Evolutionary conservation across 2,329 filamentous ascomycete species (phyloP).

Genomic region (Fusarium sp.): DNA sequence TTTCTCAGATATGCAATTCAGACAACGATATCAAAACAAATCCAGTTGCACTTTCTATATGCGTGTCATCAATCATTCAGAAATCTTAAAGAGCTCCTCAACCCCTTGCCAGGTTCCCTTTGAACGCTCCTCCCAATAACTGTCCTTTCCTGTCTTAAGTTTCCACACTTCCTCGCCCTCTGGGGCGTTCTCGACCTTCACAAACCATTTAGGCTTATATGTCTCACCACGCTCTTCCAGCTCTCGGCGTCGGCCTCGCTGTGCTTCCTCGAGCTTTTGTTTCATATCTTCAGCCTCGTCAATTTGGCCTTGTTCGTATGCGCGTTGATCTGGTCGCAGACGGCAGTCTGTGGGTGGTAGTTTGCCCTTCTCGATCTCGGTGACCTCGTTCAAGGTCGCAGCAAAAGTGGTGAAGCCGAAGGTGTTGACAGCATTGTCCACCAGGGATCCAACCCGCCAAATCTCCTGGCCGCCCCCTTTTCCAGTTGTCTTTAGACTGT

Average conservation of each 20-base stretch:
- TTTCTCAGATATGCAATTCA: constrained; percentile 1
- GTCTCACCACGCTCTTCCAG: constrained; percentile 80
- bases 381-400: constrained; percentile 88
- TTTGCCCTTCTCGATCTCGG: constrained; percentile 77
- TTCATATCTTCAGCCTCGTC: constrained; percentile 89
- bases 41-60: constrained; percentile 28
- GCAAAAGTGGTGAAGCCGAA: constrained; percentile 93
- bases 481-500: constrained; percentile 74
- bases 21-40: constrained; percentile 30
- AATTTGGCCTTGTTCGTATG: constrained; percentile 83
- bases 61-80: constrained; percentile 37
- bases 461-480: constrained; percentile 73
- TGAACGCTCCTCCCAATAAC: constrained; percentile 91
- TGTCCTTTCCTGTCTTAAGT: constrained; percentile 82
- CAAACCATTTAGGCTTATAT: constrained; percentile 87
- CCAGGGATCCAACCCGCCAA: constrained; percentile 83
- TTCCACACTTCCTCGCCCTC: constrained; percentile 78
- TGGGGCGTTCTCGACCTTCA: constrained; percentile 70
- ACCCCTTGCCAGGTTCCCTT: constrained; percentile 74
- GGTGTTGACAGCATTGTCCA: constrained; percentile 80
- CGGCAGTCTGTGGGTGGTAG: constrained; percentile 86
- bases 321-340: constrained; percentile 86
- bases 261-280: constrained; percentile 84
- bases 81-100: constrained; percentile 61
- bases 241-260: constrained; percentile 78